These are phyloP conservation scores for Halophytophthora polymorphica DNA, from an alignment of 352 stramenopile species.

Conservation along the genomic window DNA sequence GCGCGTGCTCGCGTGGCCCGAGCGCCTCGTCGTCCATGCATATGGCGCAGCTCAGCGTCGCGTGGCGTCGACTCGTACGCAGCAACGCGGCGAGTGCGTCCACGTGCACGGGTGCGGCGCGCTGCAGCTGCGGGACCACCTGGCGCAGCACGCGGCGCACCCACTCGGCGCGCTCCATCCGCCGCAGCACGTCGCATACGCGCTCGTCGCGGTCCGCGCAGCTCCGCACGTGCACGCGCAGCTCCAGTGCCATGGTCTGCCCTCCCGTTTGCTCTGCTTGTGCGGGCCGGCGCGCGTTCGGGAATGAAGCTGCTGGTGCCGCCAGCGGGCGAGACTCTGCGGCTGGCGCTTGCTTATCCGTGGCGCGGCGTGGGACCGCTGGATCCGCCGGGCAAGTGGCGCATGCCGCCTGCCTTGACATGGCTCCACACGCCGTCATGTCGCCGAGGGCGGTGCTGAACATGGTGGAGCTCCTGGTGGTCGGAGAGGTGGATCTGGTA, in stretches of 20 bases:
- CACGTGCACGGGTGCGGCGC: constrained; percentile 14
- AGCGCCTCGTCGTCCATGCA: constrained; percentile 75
- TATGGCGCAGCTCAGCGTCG: constrained; percentile 67
- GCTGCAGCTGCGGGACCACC: constrained; percentile 18
- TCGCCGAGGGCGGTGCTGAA: too few relatives aligned
- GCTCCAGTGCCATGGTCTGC: constrained; percentile 20
- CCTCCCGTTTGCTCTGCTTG: background rate
- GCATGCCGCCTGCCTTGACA: constrained; percentile 21
- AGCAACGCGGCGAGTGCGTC: constrained; percentile 23
- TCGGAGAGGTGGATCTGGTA: background rate
- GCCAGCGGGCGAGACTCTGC: constrained; percentile 2
- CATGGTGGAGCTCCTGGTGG: too few relatives aligned
- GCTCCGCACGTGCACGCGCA: constrained; percentile 14
- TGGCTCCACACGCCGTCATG: too few relatives aligned
- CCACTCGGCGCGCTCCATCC: constrained; percentile 17
- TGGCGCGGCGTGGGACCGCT: constrained; percentile 16
- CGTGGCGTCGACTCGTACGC: constrained; percentile 18
- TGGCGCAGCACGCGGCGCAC: constrained; percentile 14
- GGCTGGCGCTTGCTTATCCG: constrained; percentile 7
- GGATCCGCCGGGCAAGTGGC: constrained; percentile 20
- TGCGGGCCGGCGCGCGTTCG: constrained; percentile 4
- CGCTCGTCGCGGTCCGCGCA: background rate
- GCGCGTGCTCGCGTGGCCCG: constrained; percentile 47
- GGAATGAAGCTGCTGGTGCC: constrained; percentile 9
- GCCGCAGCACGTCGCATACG: constrained; percentile 14